These are phyloP conservation scores for Serendipita indica DNA, from an alignment of 768 basidiomycete genomes.

Conservation along the genomic window DNA sequence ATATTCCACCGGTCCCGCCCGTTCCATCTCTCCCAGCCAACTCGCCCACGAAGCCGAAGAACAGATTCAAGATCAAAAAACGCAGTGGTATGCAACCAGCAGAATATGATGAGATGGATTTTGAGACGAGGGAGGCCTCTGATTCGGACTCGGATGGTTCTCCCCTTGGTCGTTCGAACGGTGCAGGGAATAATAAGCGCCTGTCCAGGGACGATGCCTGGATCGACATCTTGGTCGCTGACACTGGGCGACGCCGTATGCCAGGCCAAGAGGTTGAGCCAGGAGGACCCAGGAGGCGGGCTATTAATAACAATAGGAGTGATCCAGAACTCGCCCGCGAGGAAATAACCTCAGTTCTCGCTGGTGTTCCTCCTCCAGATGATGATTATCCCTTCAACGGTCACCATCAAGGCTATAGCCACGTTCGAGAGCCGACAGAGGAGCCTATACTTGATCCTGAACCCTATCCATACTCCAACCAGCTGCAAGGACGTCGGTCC, in stretches of 20 bases:
- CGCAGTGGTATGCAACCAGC: constrained; percentile 18
- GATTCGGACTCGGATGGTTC: constrained; percentile 9
- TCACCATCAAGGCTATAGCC: background rate
- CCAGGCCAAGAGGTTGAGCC: constrained; percentile 40
- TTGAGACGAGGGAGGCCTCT: constrained; percentile 44
- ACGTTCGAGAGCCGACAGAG: background rate
- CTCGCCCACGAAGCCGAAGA: background rate
- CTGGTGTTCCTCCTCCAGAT: constrained; percentile 11
- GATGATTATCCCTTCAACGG: background rate
- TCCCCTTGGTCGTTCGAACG: constrained; percentile 42
- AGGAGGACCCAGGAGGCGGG: constrained; percentile 19
- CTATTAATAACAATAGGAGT: constrained; percentile 20
- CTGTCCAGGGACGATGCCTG: constrained; percentile 56
- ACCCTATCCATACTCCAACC: constrained; percentile 1
- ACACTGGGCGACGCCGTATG: constrained; percentile 34
- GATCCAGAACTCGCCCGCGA: constrained; percentile 62
- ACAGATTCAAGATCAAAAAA: background rate
- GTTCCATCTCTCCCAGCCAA: constrained; percentile 1
- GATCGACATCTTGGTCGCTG: constrained; percentile 71
- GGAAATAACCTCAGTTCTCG: constrained; percentile 55
- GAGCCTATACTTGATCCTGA: background rate
- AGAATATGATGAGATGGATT: constrained; percentile 71
- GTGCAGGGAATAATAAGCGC: constrained; percentile 29
- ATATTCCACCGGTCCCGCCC: constrained; percentile 5
- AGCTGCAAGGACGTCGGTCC: background rate